These are phyloP conservation scores for Quercus mongolica DNA, from an alignment of 306 rosid genomes.

Conservation along the genomic window DNA sequence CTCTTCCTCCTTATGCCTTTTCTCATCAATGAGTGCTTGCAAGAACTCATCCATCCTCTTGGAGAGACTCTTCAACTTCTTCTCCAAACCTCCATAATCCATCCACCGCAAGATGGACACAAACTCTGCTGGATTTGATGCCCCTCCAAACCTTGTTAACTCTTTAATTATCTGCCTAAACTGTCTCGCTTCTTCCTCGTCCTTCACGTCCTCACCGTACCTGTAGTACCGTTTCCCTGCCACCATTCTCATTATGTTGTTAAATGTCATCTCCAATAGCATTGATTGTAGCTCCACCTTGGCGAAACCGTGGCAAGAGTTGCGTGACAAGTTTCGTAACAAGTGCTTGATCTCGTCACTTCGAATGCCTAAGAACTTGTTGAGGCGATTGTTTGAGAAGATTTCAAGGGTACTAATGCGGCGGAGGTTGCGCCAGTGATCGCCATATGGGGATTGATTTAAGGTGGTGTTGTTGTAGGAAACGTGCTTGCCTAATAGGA, in stretches of 20 bases:
- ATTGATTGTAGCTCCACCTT: constrained; percentile 34
- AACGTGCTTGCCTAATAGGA: too few species aligned
- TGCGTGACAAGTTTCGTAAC: constrained; percentile 10
- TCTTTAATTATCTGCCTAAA: constrained; percentile 36
- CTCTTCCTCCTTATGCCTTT: background rate
- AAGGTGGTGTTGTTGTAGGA: constrained; percentile 42
- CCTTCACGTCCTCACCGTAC: constrained; percentile 12
- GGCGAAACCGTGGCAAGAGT: background rate
- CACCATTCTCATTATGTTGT: constrained; percentile 58
- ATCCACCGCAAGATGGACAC: constrained; percentile 38
- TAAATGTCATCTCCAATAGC: constrained; percentile 49
- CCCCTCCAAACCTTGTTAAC: constrained; percentile 5
- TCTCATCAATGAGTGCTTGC: constrained; percentile 15
- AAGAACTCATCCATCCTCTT: constrained; percentile 25
- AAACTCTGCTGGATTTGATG: constrained; percentile 30
- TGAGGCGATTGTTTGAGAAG: constrained; percentile 37
- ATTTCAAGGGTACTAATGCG: constrained; percentile 60
- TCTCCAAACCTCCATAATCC: constrained; percentile 15
- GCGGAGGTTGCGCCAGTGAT: constrained; percentile 82
- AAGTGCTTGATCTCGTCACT: constrained; percentile 40
- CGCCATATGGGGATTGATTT: constrained; percentile 40
- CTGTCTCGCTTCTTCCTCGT: constrained; percentile 37
- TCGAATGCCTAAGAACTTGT: constrained; percentile 26
- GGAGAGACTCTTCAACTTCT: constrained; percentile 16
- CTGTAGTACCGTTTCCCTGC: constrained; percentile 65